A percentile compares a stretch with the other conserved stretches of the same genome.
These are phyloP conservation scores for Cymbopogon citratus DNA, from an alignment of 176 grass and related monocot genomes.

Conservation along the genomic window DNA sequence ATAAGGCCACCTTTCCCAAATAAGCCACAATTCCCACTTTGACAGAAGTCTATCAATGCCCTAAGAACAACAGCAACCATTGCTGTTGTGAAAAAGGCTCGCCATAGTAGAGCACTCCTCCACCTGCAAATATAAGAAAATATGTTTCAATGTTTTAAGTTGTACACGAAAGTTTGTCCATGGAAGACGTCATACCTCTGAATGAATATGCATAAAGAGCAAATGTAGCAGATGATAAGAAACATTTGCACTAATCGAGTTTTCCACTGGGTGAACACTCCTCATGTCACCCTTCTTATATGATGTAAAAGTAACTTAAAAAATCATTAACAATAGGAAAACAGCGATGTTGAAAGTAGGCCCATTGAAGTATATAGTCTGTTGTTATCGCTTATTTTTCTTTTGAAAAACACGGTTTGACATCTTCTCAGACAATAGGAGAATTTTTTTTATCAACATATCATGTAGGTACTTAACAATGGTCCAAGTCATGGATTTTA, in stretches of 20 bases:
- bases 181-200: background rate
- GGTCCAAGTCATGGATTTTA: background rate
- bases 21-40: conserved; percentile 75
- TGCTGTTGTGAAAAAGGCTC: conserved; percentile 92
- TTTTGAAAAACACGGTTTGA: background rate
- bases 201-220: background rate
- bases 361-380: background rate
- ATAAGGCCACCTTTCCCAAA: conserved; percentile 97
- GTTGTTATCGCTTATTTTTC: background rate
- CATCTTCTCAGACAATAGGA: background rate
- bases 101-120: conserved; percentile 91
- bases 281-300: background rate
- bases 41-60: conserved; percentile 82
- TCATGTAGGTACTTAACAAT: background rate
- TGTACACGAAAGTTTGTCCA: background rate
- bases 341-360: background rate
- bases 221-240: background rate
- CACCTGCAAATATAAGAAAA: conserved; percentile 63
- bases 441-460: background rate
- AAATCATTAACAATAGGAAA: background rate
- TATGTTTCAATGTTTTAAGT: background rate
- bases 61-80: conserved; percentile 77
- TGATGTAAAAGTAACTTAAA: background rate
- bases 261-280: background rate
- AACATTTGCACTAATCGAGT: background rate